Evolutionary conservation across 2,329 filamentous ascomycete species (phyloP), one percentile per base, ranked within the genome.

Genomic region (Ciborinia camelliae): DNA sequence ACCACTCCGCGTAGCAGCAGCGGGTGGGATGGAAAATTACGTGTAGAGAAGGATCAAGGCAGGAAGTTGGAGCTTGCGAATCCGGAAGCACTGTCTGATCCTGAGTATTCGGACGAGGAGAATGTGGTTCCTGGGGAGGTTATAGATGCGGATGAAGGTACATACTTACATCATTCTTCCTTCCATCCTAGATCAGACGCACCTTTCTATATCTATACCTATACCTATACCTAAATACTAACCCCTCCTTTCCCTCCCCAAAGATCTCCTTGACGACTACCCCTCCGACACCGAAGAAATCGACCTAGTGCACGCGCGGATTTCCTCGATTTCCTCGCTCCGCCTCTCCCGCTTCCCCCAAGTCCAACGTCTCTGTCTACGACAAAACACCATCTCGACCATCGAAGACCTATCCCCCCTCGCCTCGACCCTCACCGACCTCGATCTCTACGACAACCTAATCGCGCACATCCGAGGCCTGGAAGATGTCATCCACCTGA

Each of bases 361-460:
- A 63, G 83, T 92, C 32, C 81, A 83, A 73, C 88, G 90, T 73
- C 80, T 99, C 71, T 97, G 94, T 75, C 87, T 99, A 26, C 92
- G 95, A 57, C 94, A 99, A 76, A 99, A 99, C 76, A 85, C 86
- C 70, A 95, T 99, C 75, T 83, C 90, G 68, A 81, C 86, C 57
- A 90, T 98, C 76, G 86, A 92, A 37, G 87, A 94, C 10, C 86
- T 97, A 5, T 81, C 83, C 4, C 77, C 78, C 43, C 79, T 96
- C 62, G 86, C 86, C 41, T 75, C 80, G 2, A 91, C 86, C 0
- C 80, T 99, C 48, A 79, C 86, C 73, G 95, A 99, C 66, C 84
- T 99, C 59, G 95, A 99, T 73, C 84, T 99, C 66, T 99, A 99
- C 80, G 95, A 99, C 79, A 99, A 99, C 77, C 83, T 96, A 23